Conservation (phyloP, 2,329 filamentous ascomycete genomes). For the Ceratocystis diversiconidia region DNA sequence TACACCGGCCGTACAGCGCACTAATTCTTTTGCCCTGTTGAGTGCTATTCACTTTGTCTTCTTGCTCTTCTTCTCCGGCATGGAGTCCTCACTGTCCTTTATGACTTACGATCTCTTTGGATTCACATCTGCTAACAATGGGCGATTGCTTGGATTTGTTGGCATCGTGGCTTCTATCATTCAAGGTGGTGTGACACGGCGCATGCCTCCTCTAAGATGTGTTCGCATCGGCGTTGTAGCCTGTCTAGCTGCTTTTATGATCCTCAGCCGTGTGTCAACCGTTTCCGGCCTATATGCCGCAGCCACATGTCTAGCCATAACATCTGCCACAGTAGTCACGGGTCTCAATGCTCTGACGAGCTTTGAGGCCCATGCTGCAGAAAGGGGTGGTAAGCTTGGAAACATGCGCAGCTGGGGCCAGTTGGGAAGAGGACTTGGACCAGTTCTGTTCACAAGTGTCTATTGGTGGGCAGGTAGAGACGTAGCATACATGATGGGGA, state of each 20-base stretch:
- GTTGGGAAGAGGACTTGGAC: conserved; percentile 72
- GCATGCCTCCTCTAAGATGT: conserved; percentile 64
- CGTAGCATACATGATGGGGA: conserved; percentile 68
- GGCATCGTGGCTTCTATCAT: conserved; percentile 84
- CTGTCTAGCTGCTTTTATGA: conserved; percentile 65
- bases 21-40: conserved; percentile 70
- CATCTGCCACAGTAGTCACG: conserved; percentile 87
- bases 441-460: conserved; percentile 78
- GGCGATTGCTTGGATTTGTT: conserved; percentile 75
- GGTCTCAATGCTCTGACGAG: conserved; percentile 83
- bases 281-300: conserved; percentile 63
- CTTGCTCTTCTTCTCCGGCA: conserved; percentile 90
- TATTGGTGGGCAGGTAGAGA: conserved; percentile 98
- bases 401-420: conserved; percentile 73
- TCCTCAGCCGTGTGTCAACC: conserved; percentile 57
- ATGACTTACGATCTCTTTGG: conserved; percentile 92
- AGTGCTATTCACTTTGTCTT: conserved; percentile 82
- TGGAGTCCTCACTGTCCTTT: conserved; percentile 95
- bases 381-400: conserved; percentile 77
- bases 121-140: conserved; percentile 66
- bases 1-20: conserved; percentile 35
- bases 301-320: conserved; percentile 71
- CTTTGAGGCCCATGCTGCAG: conserved; percentile 67
- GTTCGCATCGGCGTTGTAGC: conserved; percentile 66
- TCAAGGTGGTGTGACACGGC: conserved; percentile 80